Base-by-base conservation (phyloP, 306 rosid species). In the Dalbergia cochinchinensis region DNA sequence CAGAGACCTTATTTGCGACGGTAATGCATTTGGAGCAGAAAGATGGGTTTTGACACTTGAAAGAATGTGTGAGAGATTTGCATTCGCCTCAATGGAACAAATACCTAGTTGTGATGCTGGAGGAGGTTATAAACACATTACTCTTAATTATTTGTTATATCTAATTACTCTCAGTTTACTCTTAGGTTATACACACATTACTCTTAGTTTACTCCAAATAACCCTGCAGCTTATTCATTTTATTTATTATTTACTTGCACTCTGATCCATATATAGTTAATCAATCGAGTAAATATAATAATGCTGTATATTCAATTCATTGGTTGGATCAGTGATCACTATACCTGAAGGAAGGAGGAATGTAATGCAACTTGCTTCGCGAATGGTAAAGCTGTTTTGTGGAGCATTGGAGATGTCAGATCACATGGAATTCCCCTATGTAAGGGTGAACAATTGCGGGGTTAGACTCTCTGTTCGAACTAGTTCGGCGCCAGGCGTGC, bases 31-130 rank as follows among this genome's bases (percentile, higher is more conserved):
- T 81, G 90, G 97, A 60, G 97, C 97, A 12, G 81, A 86, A 42
- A 84, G 94, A 74, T 94, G 97, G 98, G 18, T 92, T 65, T 50
- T 53, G 57, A 74, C 92, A 44, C 92, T 94, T 2, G 76, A 91
- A 76, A 91, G 94, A 81, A 94, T 86, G 90, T 87, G 91, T 44
- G 90, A 91, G 54, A 87, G 97, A 81, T 50, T 81, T 48, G 39
- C 58, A 45, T 63, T n/a, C 68, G 59, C 79, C 72, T 66, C 76
- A 20, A 18, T 71, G 16, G 63, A 65, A 5, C 63, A 14, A 18
- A 34, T 77, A 18, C 71, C 90, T 4, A 13, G 8, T 69, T 7
- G 33, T 57, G 88, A 87, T 8, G 33, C 34, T 63, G 81, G 65
- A 59, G 84, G 86, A 82, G 92, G 91, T 86, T 26, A 26, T 3